Evolutionary conservation across 2,329 filamentous ascomycete species (phyloP).

Genomic region (Scedosporium dehoogii): DNA sequence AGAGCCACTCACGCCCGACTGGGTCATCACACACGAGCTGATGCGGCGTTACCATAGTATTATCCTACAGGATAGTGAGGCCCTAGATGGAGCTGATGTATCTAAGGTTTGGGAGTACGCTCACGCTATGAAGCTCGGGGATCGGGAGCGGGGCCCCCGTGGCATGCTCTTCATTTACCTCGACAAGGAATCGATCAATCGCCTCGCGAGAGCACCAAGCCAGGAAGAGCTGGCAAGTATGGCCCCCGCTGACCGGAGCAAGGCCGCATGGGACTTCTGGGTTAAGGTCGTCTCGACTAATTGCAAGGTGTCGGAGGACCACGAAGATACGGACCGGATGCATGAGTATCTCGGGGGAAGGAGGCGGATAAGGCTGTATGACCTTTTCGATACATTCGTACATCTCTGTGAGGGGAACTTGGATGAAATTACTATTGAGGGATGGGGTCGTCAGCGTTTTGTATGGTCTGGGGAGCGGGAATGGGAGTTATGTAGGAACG

Average conservation of each 20-base stretch:
- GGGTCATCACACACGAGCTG: conserved; percentile 7
- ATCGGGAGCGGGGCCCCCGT: background rate
- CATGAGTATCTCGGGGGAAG: too few species aligned
- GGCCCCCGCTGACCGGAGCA: conserved; percentile 1
- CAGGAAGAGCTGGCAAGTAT: conserved; percentile 7
- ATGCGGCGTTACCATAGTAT: conserved; percentile 4
- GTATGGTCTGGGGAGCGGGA: background rate
- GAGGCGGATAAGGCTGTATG: too few species aligned
- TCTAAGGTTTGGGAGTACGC: conserved; percentile 5
- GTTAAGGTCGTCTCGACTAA: conserved; percentile 4
- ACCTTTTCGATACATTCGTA: too few species aligned
- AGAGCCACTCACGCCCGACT: conserved; percentile 4
- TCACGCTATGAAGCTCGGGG: background rate
- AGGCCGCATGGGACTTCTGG: conserved; percentile 5
- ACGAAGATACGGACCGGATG: too few species aligned
- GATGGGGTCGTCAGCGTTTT: background rate
- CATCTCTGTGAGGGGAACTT: background rate
- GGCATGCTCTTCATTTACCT: conserved; percentile 7
- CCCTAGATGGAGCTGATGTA: conserved; percentile 2
- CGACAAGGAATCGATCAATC: conserved; percentile 7
- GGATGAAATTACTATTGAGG: background rate
- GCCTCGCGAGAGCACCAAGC: conserved; percentile 1
- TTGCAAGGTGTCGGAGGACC: background rate
- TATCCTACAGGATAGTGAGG: conserved; percentile 4
- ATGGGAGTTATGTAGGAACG: background rate